Base-by-base conservation (phyloP, 2,329 filamentous ascomycete genomes). In the Trichoderma afroharzianum region DNA sequence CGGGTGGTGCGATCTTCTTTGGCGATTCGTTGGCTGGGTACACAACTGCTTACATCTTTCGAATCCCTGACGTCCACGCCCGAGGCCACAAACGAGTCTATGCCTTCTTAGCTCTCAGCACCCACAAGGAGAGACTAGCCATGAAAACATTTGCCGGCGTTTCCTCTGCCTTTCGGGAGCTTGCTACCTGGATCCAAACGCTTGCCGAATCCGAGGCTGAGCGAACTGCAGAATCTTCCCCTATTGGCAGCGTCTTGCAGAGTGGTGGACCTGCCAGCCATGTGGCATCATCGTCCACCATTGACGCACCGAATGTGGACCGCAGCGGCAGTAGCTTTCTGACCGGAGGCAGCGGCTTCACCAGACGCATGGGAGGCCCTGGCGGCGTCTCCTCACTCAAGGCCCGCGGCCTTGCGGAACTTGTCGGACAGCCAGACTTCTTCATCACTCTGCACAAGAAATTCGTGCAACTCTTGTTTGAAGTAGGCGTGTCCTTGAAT, bases 21-120 rank as follows among this genome's bases (percentile, higher is more conserved):
- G 90, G 90, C 33, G 90, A 92, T 76, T 85, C 88, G 1, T 78
- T 87, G 0, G 87, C 89, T 1, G 90, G 90, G 33, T 92, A 91
- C 79, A 92, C 90, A 0, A 92, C 90, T 0, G 90, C 90, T 15
- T 92, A 91, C 79, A 90, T 92, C 74, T 92, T 92, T 77, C 89
- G 90, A 30, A 90, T 92, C 55, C 88, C 90, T 7, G 90, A 92
- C 77, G 83, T 91, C 43, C 89, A 91, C 74, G 90, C 90, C 15
- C 88, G 90, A 14, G 90, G 90, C 5, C 88, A 91, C 75, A 90
- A 90, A 79, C 86, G 90, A n/a, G 88, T 91, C 14, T 92, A 92
- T 76, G 90, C 90, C 12, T 88, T 92, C 72, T 80, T 92, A 72
- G 89, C 89, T 2, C 85, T 92, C 61, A 90, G 86, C 78, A 91